Percentiles rank a stretch among this genome's conserved stretches.
phyloP scores from a whole-genome alignment of 2,329 filamentous ascomycete species.

The Pseudocercospora cruenta region DNA sequence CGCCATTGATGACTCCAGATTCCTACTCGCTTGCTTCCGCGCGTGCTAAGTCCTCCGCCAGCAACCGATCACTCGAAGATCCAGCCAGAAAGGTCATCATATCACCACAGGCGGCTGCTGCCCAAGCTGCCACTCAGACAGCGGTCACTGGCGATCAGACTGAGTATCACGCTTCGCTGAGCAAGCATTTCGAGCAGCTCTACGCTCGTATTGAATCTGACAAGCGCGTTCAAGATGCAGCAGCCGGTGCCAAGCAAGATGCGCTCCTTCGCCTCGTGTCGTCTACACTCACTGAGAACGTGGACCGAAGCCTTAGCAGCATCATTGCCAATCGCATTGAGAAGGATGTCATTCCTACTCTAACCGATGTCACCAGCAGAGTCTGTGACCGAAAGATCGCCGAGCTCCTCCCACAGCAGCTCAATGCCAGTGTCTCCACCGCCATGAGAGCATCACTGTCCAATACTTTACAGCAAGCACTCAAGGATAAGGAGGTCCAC shows the following conservation, averaged over 20 bases:
- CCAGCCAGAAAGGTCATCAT: constrained; percentile 25
- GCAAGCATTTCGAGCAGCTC: constrained; percentile 57
- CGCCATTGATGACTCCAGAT: constrained; percentile 39
- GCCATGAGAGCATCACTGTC: constrained; percentile 75
- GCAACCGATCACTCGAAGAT: constrained; percentile 18
- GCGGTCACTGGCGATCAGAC: constrained; percentile 7
- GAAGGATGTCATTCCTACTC: constrained; percentile 72
- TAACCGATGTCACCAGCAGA: constrained; percentile 69
- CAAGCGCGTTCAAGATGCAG: constrained; percentile 64
- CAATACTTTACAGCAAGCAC: constrained; percentile 64
- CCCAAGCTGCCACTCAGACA: constrained; percentile 18
- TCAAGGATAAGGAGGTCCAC: constrained; percentile 75
- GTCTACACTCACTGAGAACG: constrained; percentile 69
- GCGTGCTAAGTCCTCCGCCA: constrained; percentile 23
- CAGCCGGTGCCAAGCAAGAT: constrained; percentile 68
- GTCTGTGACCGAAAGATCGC: constrained; percentile 73
- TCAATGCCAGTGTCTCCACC: constrained; percentile 69
- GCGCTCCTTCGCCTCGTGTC: constrained; percentile 70
- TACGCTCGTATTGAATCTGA: constrained; percentile 71
- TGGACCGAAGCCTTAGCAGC: constrained; percentile 74
- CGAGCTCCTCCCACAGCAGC: constrained; percentile 66
- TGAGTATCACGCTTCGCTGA: constrained; percentile 32
- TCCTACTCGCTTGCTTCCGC: constrained; percentile 46
- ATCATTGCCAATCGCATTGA: constrained; percentile 79
- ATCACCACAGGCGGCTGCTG: constrained; percentile 20